Evolutionary conservation across 208 protist genomes (phyloP).

Genomic region (Vickermania spadyakhi): DNA sequence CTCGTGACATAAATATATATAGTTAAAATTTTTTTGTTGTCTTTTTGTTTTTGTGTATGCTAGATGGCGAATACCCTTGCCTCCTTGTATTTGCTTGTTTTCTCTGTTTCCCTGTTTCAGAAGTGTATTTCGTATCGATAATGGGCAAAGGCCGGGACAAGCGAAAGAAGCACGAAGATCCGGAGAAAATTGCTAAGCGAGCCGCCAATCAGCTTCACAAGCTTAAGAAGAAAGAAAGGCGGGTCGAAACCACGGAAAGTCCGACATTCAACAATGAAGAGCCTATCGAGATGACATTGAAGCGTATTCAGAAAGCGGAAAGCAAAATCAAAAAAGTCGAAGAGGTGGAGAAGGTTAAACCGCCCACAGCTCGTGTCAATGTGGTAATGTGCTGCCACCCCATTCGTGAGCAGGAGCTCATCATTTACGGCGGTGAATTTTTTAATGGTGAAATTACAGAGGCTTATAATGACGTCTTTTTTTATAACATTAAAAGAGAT

Average conservation of each 20-base stretch:
- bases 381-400: conserved; percentile 72
- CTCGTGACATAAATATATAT: too few species aligned
- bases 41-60: too few species aligned
- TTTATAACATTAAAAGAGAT: conserved; percentile 68
- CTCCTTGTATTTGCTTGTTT: conserved; percentile 3
- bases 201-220: conserved; percentile 57
- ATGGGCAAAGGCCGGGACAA: conserved; percentile 91
- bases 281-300: conserved; percentile 71
- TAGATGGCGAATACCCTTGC: too few species aligned
- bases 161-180: conserved; percentile 84
- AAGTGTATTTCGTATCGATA: background rate
- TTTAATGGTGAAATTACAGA: conserved; percentile 82
- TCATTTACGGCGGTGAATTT: conserved; percentile 89
- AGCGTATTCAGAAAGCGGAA: conserved; percentile 70
- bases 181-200: conserved; percentile 62
- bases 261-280: conserved; percentile 82
- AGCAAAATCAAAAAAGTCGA: conserved; percentile 45
- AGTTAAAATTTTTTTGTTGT: too few species aligned
- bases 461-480: conserved; percentile 85
- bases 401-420: conserved; percentile 55
- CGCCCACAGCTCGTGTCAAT: conserved; percentile 74
- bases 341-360: conserved; percentile 44
- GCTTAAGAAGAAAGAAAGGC: conserved; percentile 27
- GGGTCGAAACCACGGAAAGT: conserved; percentile 9
- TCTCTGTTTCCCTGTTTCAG: background rate